These are phyloP conservation scores for Umbelopsis ramanniana DNA, from an alignment of 192 early-diverging fungal species.

Conservation along the genomic window DNA sequence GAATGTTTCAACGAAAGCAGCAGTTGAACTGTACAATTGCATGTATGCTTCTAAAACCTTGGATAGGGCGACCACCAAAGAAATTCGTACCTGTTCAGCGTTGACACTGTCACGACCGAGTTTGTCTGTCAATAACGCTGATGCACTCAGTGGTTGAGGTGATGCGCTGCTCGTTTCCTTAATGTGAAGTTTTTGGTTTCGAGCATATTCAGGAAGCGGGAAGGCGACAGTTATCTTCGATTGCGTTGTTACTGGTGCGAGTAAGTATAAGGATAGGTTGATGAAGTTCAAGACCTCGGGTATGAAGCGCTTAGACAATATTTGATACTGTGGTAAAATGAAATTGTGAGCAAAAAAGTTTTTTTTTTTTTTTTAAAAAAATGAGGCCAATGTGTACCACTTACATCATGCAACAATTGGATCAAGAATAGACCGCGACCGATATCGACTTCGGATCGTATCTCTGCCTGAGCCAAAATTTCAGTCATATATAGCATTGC, in stretches of 20 bases:
- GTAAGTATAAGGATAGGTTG: conserved; percentile 40
- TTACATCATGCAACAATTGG: conserved; percentile 69
- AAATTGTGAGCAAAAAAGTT: not conserved
- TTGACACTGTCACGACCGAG: conserved; percentile 18
- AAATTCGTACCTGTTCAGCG: conserved; percentile 6
- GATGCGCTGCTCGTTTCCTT: conserved; percentile 9
- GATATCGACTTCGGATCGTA: conserved; percentile 62
- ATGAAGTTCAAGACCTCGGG: conserved; percentile 79
- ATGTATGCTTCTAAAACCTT: conserved; percentile 50
- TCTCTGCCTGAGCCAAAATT: conserved; percentile 71
- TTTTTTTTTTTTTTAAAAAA: too few species aligned
- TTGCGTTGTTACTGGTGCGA: conserved; percentile 48
- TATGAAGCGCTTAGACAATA: conserved; percentile 71
- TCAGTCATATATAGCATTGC: conserved; percentile 79
- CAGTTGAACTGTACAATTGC: conserved; percentile 58
- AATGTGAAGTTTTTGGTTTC: conserved; percentile 36
- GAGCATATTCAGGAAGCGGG: conserved; percentile 43
- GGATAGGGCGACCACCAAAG: conserved; percentile 43
- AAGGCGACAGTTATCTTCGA: conserved; percentile 46
- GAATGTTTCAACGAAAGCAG: conserved; percentile 72
- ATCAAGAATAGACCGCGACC: conserved; percentile 79
- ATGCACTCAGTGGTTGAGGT: conserved; percentile 15
- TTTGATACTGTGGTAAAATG: conserved; percentile 53
- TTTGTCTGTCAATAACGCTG: conserved; percentile 25
- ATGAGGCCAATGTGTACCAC: not conserved